Evolutionary conservation across 176 grass and related monocot species (phyloP).

Genomic region (Luzula sylvatica): DNA sequence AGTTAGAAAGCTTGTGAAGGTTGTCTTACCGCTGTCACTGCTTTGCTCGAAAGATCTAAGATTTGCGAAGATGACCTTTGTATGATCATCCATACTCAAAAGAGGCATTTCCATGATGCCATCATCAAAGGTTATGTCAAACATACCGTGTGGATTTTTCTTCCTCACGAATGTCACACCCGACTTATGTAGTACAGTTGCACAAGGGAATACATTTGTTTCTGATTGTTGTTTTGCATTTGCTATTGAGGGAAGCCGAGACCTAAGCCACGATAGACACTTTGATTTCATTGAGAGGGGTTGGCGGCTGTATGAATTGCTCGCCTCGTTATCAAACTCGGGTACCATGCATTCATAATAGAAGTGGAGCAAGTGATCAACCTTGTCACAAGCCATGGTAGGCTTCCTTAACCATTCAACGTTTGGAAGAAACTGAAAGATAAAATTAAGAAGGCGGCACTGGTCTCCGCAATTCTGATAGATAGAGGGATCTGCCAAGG

Average conservation of each 20-base stretch:
- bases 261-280: too few relatives aligned
- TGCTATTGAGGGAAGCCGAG: too few relatives aligned
- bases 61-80: constrained; percentile 15
- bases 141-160: constrained; percentile 2
- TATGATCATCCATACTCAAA: constrained; percentile 18
- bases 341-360: constrained; percentile 4
- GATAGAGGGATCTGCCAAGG: neutral
- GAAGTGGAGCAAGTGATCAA: constrained; percentile 20
- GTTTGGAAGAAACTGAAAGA: neutral
- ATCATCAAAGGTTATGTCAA: neutral
- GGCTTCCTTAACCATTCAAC: neutral
- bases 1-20: neutral
- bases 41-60: constrained; percentile 38
- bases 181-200: constrained; percentile 12
- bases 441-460: neutral
- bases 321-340: neutral
- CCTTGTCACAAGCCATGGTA: neutral
- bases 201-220: constrained; percentile 2
- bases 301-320: neutral
- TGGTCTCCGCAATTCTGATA: neutral
- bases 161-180: constrained; percentile 18
- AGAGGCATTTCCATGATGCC: constrained; percentile 30
- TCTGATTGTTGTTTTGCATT: too few relatives aligned
- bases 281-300: neutral
- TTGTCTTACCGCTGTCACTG: neutral